Percentiles rank a stretch among this genome's conserved stretches.
These are phyloP conservation scores for Epichloe glyceriae DNA, from an alignment of 2,329 filamentous ascomycete species.

Conservation along the genomic window DNA sequence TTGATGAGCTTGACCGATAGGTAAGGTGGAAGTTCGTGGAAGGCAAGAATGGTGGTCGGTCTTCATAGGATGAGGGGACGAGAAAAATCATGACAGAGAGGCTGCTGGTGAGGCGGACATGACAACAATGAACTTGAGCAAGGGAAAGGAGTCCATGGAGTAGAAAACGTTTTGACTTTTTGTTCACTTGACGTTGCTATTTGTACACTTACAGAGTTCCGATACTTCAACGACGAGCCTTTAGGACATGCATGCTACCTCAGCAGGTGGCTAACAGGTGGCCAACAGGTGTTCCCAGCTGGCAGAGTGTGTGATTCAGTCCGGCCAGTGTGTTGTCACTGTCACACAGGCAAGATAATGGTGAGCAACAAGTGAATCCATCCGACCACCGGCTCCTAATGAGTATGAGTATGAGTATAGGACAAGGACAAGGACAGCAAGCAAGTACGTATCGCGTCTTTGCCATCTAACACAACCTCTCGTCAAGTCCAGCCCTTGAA, in stretches of 20 bases:
- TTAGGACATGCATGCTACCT: not conserved
- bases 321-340: not conserved
- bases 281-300: not conserved
- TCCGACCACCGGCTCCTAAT: not conserved
- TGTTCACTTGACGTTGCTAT: not conserved
- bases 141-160: not conserved
- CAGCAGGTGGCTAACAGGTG: not conserved
- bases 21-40: conserved; percentile 22
- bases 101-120: not conserved
- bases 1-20: conserved; percentile 62
- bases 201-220: not conserved
- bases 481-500: too few relatives aligned
- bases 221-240: not conserved
- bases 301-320: not conserved
- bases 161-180: not conserved
- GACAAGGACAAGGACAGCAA: not conserved
- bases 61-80: conserved; percentile 19
- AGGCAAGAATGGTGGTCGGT: conserved; percentile 13
- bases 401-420: not conserved
- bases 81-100: not conserved
- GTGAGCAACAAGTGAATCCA: conserved; percentile 1
- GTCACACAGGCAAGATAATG: not conserved
- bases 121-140: not conserved
- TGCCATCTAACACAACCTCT: not conserved
- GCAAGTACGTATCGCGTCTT: not conserved